Conservation (phyloP, 2,329 filamentous ascomycete genomes). For the Grosmannia huntii region DNA sequence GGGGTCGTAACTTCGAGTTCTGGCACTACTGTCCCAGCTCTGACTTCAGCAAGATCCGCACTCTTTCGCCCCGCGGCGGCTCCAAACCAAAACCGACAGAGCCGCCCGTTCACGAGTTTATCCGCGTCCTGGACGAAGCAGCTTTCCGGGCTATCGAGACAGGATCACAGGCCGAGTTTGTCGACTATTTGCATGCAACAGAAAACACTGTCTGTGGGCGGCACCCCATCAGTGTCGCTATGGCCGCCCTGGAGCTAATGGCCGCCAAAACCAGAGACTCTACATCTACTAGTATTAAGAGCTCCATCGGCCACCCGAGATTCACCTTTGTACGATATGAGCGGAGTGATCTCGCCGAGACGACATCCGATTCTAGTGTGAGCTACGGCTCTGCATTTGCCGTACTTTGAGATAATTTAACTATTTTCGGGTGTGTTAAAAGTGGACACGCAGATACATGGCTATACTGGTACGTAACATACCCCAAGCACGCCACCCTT, state of each 20-base stretch:
- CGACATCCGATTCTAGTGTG: slow-evolving; percentile 66
- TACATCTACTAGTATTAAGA: neutral
- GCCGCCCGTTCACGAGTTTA: slow-evolving; percentile 68
- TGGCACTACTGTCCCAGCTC: slow-evolving; percentile 56
- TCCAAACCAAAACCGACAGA: slow-evolving; percentile 22
- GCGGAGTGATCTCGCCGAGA: slow-evolving; percentile 62
- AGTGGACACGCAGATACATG: neutral
- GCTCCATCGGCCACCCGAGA: slow-evolving; percentile 4
- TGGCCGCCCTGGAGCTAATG: slow-evolving; percentile 71
- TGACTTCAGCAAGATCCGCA: slow-evolving; percentile 26
- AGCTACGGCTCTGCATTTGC: slow-evolving; percentile 94
- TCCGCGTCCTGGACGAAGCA: slow-evolving; percentile 63
- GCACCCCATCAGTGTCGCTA: slow-evolving; percentile 85
- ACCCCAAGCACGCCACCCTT: neutral
- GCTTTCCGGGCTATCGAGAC: slow-evolving; percentile 78
- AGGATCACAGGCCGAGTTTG: slow-evolving; percentile 58
- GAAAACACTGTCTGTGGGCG: slow-evolving; percentile 88
- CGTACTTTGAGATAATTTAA: slow-evolving; percentile 34
- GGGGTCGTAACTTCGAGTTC: slow-evolving; percentile 77
- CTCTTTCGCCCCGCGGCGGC: slow-evolving; percentile 17
- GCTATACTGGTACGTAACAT: neutral
- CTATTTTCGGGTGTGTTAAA: neutral
- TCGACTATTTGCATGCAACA: slow-evolving; percentile 55
- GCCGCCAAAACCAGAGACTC: slow-evolving; percentile 15
- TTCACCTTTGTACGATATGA: slow-evolving; percentile 83